Conservation (phyloP, 2,329 filamentous ascomycete genomes). For the Ascochyta fabae region DNA sequence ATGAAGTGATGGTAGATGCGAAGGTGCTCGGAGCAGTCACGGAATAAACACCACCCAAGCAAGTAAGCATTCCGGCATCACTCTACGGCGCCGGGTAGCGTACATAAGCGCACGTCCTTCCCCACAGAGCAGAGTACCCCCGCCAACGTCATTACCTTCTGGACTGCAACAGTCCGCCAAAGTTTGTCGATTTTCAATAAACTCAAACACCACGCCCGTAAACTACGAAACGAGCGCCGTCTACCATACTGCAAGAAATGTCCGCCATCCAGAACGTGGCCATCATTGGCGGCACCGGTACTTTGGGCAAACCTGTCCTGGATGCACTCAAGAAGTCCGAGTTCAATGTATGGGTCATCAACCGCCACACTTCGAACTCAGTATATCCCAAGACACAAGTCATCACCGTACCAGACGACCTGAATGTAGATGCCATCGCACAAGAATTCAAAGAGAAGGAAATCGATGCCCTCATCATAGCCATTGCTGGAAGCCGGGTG, state of each 20-base stretch:
- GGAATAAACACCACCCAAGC: conserved; percentile 5
- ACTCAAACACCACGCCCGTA: background rate
- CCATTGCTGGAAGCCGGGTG: conserved; percentile 55
- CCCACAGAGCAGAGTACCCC: conserved; percentile 3
- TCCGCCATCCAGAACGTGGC: conserved; percentile 47
- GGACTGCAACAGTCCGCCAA: background rate
- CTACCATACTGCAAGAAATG: conserved; percentile 22
- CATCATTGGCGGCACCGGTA: conserved; percentile 50
- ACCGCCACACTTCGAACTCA: conserved; percentile 45
- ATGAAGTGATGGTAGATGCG: background rate
- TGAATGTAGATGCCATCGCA: conserved; percentile 39
- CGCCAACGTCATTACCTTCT: conserved; percentile 9
- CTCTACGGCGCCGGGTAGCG: background rate
- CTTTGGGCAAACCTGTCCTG: conserved; percentile 44
- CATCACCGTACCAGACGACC: conserved; percentile 50
- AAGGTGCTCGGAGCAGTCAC: conserved; percentile 4
- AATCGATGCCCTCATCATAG: conserved; percentile 58
- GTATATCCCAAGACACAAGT: conserved; percentile 52
- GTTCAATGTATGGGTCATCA: conserved; percentile 44
- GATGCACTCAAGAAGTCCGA: conserved; percentile 39
- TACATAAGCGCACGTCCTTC: conserved; percentile 15
- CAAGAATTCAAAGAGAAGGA: conserved; percentile 54
- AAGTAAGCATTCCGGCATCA: conserved; percentile 8
- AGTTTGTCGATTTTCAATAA: no score
- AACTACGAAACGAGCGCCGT: background rate